phyloP scores from a whole-genome alignment of 1,284 basidiomycete species.

The Ganoderma lucidum region DNA sequence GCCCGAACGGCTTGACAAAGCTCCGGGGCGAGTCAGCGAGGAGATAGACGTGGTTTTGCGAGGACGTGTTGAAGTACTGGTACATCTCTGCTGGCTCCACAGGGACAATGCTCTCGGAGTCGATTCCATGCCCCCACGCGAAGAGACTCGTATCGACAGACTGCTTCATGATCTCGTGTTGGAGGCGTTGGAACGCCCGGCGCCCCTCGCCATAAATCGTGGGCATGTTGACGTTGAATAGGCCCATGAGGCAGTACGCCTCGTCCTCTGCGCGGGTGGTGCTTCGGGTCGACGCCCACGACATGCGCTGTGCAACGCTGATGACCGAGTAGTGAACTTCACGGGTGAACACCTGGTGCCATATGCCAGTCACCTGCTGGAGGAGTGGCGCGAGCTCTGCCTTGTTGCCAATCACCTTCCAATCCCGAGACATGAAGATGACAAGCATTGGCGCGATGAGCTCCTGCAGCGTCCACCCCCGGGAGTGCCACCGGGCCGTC shows the following conservation, averaged over 20 bases:
- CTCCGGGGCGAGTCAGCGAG: not conserved
- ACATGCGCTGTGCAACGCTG: slow-evolving; percentile 6
- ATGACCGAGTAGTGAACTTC: not conserved
- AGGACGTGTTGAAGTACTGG: slow-evolving; percentile 5
- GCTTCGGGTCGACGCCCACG: slow-evolving; percentile 10
- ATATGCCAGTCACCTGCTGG: not conserved
- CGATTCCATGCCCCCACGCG: not conserved
- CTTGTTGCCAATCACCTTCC: not conserved
- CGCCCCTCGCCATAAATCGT: slow-evolving; percentile 18
- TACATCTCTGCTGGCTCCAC: not conserved
- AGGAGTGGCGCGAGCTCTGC: not conserved
- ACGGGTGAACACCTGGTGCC: not conserved
- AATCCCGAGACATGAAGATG: not conserved
- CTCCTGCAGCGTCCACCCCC: not conserved
- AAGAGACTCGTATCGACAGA: slow-evolving; percentile 10
- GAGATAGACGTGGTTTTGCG: slow-evolving; percentile 1
- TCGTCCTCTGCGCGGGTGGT: slow-evolving; percentile 16
- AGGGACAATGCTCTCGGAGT: not conserved
- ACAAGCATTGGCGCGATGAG: not conserved
- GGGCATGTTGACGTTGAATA: slow-evolving; percentile 15
- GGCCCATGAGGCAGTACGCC: slow-evolving; percentile 20
- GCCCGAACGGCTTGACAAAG: not conserved
- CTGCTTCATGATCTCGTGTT: slow-evolving; percentile 16
- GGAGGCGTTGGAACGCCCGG: slow-evolving; percentile 15
- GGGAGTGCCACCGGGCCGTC: not conserved